Base-by-base conservation (phyloP, 495 filamentous ascomycete genomes). In the Amniculicola lignicola region DNA sequence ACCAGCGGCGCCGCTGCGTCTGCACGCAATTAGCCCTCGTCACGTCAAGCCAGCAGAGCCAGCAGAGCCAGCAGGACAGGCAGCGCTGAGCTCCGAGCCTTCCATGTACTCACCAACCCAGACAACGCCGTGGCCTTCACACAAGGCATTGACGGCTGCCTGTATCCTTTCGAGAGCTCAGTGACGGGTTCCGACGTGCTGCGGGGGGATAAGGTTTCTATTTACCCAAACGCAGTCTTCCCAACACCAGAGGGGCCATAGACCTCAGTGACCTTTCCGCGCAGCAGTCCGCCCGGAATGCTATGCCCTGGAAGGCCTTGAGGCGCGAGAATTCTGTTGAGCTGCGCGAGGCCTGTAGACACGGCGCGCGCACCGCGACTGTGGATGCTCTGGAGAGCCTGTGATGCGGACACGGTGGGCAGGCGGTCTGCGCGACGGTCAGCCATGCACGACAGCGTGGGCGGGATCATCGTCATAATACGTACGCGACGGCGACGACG, bases 241-340 rank as follows among this genome's bases (percentile, higher is more conserved):
- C 93, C 93, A 14, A 79, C 80, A 0, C 92, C 92, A 9, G 89
- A 88, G 14, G 93, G 90, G 0, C 93, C 93, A 73, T 85, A 95
- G 25, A 96, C 72, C 69, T 98, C 93, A 4, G 84, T 85, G n/a
- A 95, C 77, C 66, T 89, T 86, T 19, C 89, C 90, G 29, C 83
- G 81, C 48, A 79, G 74, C 22, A 96, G 69, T 3, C 87, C 90
- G 38, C 74, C 76, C 33, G 7, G 7, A 5, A n/a, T 35, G 27
- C 19, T 21, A 19, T 27, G 38, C 23, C 51, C 55, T 19, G 36
- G 21, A 21, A 59, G 59, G 39, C 39, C 44, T 27, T 37, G 49
- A 44, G 66, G 59, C 11, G 50, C 22, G 2, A 73, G 59, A 12
- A 68, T 39, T 24, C 24, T 44, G 57, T 73, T 67, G 16, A 96